phyloP scores from a whole-genome alignment of 2,329 filamentous ascomycete genomes.

The Diaporthe eres region DNA sequence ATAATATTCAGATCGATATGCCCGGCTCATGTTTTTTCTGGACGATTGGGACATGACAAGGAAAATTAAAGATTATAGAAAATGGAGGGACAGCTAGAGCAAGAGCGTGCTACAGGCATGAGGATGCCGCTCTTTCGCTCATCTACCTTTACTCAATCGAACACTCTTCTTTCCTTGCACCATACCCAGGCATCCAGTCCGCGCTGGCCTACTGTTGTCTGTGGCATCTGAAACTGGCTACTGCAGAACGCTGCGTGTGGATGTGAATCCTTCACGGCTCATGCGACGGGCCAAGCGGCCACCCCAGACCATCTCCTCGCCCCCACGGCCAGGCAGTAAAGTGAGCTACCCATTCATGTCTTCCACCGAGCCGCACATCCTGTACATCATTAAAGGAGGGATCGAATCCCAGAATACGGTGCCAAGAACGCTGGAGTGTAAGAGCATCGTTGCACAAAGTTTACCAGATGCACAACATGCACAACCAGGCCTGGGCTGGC shows the following conservation, averaged over 20 bases:
- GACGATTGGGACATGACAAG: background rate
- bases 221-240: background rate
- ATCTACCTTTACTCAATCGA: background rate
- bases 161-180: background rate
- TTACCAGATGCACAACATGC: background rate
- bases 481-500: background rate
- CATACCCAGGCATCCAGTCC: background rate
- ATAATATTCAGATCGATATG: background rate
- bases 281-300: background rate
- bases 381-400: background rate
- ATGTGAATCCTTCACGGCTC: background rate
- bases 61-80: background rate
- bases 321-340: slow-evolving; percentile 7
- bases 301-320: background rate
- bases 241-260: background rate
- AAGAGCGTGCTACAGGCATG: background rate
- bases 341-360: background rate
- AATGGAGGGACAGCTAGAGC: background rate
- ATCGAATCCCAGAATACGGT: background rate
- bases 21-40: background rate
- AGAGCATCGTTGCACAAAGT: background rate
- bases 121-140: background rate
- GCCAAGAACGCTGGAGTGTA: background rate
- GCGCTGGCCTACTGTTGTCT: background rate
- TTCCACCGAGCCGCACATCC: background rate